Evolutionary conservation across 306 rosid genomes (phyloP), one percentile per base, ranked within the genome.

Genomic region (Glycine soja): DNA sequence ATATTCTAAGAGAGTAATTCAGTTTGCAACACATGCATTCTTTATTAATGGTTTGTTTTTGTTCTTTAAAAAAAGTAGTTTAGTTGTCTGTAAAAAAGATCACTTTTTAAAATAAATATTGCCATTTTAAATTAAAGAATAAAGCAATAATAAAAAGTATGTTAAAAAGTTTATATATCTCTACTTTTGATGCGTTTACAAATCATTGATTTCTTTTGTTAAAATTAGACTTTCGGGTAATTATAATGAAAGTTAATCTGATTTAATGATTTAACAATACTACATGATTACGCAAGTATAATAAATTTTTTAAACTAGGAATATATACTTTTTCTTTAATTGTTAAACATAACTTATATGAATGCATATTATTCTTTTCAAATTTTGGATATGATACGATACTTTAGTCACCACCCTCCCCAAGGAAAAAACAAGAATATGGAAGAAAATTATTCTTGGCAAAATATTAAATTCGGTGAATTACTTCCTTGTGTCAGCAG

Each of bases 121-220:
- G 32, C n/a, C 24, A 14, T 66, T 38, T 40, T 66, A 66, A 66
- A 40, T 40, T 66, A 66, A 66, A 40, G 70, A 66, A 15, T 16
- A 67, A 42, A 42, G 12, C 10, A 66, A n/a, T 58, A 5, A 5
- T 59, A 30, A 61, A 34, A 65, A 40, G 10, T 38, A n/a, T 3
- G 71, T n/a, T 68, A 3, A 43, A 65, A 66, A 15, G 30, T 42
- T 64, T 7, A 64, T 14, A 36, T 36, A 38, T 64, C 70, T 64
- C 47, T 64, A 13, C 70, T 64, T 64, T 64, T 64, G 47, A 64
- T 36, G 19, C 14, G 70, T 14, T 43, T 45, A 43, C n/a, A 40
- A 38, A 64, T 38, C 70, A 6, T 38, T 66, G 19, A 7, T 7
- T n/a, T 3, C 40, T 40, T 58, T 56, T 7, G 30, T 5, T 0